Percentiles rank a stretch among this genome's conserved stretches.
Evolutionary conservation across 2,329 filamentous ascomycete genomes (phyloP).

Genomic region (Achaetomium macrosporum): DNA sequence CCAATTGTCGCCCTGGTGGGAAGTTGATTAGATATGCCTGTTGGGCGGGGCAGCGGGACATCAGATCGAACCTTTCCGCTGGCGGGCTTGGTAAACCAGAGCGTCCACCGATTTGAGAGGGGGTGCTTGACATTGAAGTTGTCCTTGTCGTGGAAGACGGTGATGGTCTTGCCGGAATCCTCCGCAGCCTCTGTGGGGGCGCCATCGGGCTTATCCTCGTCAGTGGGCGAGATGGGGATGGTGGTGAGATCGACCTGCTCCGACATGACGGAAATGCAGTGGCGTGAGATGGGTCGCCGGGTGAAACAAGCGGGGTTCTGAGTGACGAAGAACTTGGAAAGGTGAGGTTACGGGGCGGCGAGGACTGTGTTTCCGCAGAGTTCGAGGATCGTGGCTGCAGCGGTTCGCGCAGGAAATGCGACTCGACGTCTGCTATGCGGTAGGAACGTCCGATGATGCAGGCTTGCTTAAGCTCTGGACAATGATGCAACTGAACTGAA

Average conservation of each 20-base stretch:
- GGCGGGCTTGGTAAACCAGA: constrained; percentile 99
- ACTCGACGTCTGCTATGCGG: neutral
- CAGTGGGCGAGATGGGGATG: constrained; percentile 60
- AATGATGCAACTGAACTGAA: neutral
- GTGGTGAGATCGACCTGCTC: constrained; percentile 62
- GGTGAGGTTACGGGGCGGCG: constrained; percentile 11
- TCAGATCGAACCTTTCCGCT: constrained; percentile 71
- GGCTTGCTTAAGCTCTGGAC: constrained; percentile 11
- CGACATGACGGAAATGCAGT: constrained; percentile 32
- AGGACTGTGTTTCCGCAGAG: constrained; percentile 11
- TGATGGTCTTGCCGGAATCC: constrained; percentile 62
- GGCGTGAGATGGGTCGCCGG: constrained; percentile 2
- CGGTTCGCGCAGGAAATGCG: constrained; percentile 10
- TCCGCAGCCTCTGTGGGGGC: constrained; percentile 38
- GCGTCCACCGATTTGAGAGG: constrained; percentile 93
- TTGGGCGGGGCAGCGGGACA: constrained; percentile 4
- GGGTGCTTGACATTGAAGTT: constrained; percentile 99
- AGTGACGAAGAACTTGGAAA: neutral
- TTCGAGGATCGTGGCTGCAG: neutral
- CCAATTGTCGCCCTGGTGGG: constrained; percentile 87
- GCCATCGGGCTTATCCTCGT: constrained; percentile 50
- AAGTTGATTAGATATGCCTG: constrained; percentile 2
- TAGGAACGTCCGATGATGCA: neutral
- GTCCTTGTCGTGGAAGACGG: constrained; percentile 95
- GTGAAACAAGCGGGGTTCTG: constrained; percentile 6